Percentiles rank a stretch among this genome's conserved stretches.
These are phyloP conservation scores for Mimosa pudica DNA, from an alignment of 306 rosid genomes.

Conservation along the genomic window DNA sequence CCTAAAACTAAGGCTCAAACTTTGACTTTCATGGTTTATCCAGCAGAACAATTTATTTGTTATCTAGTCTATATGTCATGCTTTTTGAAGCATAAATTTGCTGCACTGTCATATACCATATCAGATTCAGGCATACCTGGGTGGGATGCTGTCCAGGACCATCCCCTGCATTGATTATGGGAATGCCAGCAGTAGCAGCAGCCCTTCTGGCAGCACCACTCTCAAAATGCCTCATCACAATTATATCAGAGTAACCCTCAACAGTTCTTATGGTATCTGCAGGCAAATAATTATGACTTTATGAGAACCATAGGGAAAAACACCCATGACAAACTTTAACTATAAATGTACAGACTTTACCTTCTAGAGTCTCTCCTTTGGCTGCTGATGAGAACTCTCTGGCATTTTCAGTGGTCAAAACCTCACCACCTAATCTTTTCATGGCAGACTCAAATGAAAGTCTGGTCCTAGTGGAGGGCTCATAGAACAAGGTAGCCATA, in stretches of 20 bases:
- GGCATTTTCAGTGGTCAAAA: slow-evolving; percentile 90
- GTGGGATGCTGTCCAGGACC: slow-evolving; percentile 98
- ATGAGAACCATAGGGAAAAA: slow-evolving; percentile 8
- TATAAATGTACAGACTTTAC: slow-evolving; percentile 39
- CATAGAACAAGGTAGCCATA: slow-evolving; percentile 93
- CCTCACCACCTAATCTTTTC: slow-evolving; percentile 93
- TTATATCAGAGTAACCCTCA: slow-evolving; percentile 87
- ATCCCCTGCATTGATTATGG: slow-evolving; percentile 93
- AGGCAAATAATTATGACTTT: slow-evolving; percentile 31
- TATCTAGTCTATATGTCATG: slow-evolving; percentile 4
- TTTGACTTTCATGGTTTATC: background rate
- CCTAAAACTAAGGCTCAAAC: background rate
- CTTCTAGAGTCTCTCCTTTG: slow-evolving; percentile 95
- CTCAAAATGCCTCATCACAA: slow-evolving; percentile 92
- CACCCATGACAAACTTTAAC: slow-evolving; percentile 16
- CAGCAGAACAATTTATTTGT: slow-evolving; percentile 6
- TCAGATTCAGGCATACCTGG: slow-evolving; percentile 52
- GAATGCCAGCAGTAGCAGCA: slow-evolving; percentile 72
- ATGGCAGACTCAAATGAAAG: slow-evolving; percentile 96
- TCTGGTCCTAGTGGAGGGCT: slow-evolving; percentile 91
- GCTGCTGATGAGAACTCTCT: slow-evolving; percentile 92
- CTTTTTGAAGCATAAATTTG: slow-evolving; percentile 8
- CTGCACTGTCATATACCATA: slow-evolving; percentile 2
- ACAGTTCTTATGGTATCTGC: slow-evolving; percentile 87
- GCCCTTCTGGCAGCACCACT: slow-evolving; percentile 96